phyloP scores from a whole-genome alignment of 139 green algal genomes.

The Closterium sp. region DNA sequence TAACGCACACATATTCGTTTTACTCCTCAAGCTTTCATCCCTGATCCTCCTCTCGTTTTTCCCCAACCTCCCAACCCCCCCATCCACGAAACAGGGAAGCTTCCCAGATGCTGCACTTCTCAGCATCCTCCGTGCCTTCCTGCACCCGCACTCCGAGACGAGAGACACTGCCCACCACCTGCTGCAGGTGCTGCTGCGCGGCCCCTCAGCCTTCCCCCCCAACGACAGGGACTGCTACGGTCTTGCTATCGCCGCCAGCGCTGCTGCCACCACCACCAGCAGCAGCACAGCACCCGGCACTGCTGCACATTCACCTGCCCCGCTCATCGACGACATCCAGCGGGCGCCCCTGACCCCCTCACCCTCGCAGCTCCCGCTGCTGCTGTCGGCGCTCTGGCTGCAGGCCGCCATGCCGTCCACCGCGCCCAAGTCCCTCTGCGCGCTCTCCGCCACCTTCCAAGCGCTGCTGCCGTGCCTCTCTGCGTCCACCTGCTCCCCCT shows the following conservation, averaged over 20 bases:
- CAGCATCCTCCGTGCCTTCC: neutral
- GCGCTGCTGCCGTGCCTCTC: neutral
- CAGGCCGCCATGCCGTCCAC: neutral
- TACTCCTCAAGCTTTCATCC: no score
- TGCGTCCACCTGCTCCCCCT: neutral
- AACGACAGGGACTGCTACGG: neutral
- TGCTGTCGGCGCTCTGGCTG: neutral
- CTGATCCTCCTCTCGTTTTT: no score
- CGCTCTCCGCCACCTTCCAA: neutral
- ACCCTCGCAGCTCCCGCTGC: neutral
- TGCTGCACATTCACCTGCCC: neutral
- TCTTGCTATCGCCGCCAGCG: neutral
- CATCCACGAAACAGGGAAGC: neutral
- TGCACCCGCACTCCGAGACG: neutral
- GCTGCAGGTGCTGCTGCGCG: neutral
- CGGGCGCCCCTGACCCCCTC: neutral
- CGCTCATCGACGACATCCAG: neutral
- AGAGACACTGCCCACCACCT: neutral
- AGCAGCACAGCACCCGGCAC: no score
- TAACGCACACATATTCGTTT: no score
- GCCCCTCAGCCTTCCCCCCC: neutral
- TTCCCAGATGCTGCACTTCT: neutral
- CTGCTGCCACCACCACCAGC: neutral
- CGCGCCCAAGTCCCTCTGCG: neutral
- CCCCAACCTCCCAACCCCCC: neutral